Evolutionary conservation across 352 stramenopile species (phyloP).

Genomic region (Phytophthora citrophthora): DNA sequence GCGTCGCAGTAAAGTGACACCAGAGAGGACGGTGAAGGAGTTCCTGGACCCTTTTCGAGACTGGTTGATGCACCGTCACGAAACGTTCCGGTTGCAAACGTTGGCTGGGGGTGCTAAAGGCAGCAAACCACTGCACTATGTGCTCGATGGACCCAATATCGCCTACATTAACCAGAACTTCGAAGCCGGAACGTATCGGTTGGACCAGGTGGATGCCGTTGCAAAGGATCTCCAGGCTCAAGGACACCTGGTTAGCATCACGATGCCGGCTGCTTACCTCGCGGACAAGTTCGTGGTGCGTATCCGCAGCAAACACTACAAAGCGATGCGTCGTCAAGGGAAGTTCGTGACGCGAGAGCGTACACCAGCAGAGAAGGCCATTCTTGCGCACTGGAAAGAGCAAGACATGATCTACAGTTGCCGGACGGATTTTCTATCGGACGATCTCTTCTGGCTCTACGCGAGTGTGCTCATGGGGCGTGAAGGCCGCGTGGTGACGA

Average conservation of each 20-base stretch:
- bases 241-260: conserved; percentile 82
- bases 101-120: conserved; percentile 13
- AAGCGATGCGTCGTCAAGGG: conserved; percentile 50
- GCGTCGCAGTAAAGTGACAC: conserved; percentile 50
- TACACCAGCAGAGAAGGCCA: conserved; percentile 58
- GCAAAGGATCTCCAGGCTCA: conserved; percentile 82
- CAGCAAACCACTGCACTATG: conserved; percentile 64
- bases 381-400: conserved; percentile 70
- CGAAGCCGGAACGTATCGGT: conserved; percentile 90
- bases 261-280: conserved; percentile 72
- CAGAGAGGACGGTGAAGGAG: conserved; percentile 51
- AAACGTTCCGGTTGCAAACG: conserved; percentile 35
- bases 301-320: conserved; percentile 61
- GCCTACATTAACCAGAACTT: conserved; percentile 98
- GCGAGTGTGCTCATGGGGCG: conserved; percentile 81
- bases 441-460: conserved; percentile 99
- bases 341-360: conserved; percentile 60
- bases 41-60: conserved; percentile 69
- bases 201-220: conserved; percentile 95
- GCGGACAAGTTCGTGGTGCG: conserved; percentile 66
- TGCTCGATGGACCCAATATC: conserved; percentile 98
- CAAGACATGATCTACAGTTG: conserved; percentile 93
- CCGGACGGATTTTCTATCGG: conserved; percentile 79
- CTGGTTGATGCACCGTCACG: conserved; percentile 62
- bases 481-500: conserved; percentile 91